Percentiles rank a stretch among this genome's conserved stretches.
Conservation (phyloP, 768 basidiomycete genomes). For the Tylopilus felleus region DNA sequence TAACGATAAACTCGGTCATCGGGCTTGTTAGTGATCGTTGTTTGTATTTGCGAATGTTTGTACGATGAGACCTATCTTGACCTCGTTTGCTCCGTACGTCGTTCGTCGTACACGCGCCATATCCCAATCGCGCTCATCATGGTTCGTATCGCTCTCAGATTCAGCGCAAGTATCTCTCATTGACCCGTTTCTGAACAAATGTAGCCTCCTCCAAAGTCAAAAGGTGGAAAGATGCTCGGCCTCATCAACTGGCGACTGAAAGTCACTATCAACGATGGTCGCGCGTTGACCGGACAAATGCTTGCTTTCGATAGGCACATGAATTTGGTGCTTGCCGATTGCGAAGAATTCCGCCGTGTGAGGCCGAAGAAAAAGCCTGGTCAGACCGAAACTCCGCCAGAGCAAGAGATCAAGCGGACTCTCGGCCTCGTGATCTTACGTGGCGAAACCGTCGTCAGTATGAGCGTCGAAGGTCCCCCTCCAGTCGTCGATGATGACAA, state of each 20-base stretch:
- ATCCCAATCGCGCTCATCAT: constrained; percentile 50
- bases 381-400: constrained; percentile 63
- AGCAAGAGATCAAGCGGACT: constrained; percentile 94
- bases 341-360: constrained; percentile 94
- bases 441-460: constrained; percentile 93
- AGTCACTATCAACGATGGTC: constrained; percentile 96
- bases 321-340: constrained; percentile 98
- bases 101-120: constrained; percentile 16
- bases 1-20: not conserved
- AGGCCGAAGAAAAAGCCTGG: constrained; percentile 89
- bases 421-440: constrained; percentile 96
- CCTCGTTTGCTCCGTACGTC: constrained; percentile 25
- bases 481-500: constrained; percentile 89
- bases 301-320: constrained; percentile 99
- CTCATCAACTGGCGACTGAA: constrained; percentile 98
- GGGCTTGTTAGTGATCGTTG: not conserved
- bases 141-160: constrained; percentile 39
- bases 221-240: constrained; percentile 96
- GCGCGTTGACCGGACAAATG: constrained; percentile 95
- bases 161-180: not conserved
- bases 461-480: constrained; percentile 94
- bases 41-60: constrained; percentile 37
- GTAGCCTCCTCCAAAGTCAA: constrained; percentile 95
- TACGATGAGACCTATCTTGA: constrained; percentile 5
- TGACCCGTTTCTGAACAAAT: constrained; percentile 6